Percentiles rank a stretch among this genome's conserved stretches.
These are phyloP conservation scores for Rhodotorula glutinis DNA, from an alignment of 1,284 basidiomycete species.

Conservation along the genomic window DNA sequence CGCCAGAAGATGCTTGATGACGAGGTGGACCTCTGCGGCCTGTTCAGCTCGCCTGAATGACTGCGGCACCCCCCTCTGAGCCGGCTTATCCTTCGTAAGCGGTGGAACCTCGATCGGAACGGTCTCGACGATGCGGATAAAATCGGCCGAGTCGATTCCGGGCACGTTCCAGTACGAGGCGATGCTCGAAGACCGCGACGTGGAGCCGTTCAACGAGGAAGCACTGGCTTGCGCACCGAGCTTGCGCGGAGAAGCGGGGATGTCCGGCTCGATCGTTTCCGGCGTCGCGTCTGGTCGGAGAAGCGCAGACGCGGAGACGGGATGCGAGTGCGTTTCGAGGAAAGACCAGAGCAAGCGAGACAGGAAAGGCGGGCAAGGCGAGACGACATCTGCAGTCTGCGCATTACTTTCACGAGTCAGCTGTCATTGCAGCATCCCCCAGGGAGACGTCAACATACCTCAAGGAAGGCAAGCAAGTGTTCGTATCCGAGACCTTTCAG, in stretches of 20 bases:
- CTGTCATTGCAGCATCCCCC: neutral
- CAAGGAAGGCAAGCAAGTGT: conserved; percentile 9
- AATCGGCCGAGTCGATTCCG: neutral
- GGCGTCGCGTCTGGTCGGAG: neutral
- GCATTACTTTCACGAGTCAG: neutral
- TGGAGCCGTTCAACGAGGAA: neutral
- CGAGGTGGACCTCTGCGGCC: conserved; percentile 7
- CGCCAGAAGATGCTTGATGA: conserved; percentile 10
- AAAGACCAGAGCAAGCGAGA: conserved; percentile 15
- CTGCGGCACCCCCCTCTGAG: neutral
- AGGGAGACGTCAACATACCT: neutral
- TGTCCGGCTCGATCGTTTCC: neutral
- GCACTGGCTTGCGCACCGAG: conserved; percentile 12
- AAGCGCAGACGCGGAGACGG: neutral
- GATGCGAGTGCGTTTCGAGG: conserved; percentile 23
- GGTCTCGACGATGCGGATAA: conserved; percentile 4
- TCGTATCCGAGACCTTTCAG: conserved; percentile 11
- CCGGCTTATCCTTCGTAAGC: neutral
- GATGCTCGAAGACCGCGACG: neutral
- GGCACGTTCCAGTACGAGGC: conserved; percentile 1
- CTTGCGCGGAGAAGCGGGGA: conserved; percentile 11
- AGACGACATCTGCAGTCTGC: neutral
- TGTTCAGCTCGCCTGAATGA: neutral
- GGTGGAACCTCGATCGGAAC: conserved; percentile 22
- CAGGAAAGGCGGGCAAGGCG: neutral